Evolutionary conservation across 2,329 filamentous ascomycete genomes (phyloP).

Genomic region (Colletotrichum sp.): DNA sequence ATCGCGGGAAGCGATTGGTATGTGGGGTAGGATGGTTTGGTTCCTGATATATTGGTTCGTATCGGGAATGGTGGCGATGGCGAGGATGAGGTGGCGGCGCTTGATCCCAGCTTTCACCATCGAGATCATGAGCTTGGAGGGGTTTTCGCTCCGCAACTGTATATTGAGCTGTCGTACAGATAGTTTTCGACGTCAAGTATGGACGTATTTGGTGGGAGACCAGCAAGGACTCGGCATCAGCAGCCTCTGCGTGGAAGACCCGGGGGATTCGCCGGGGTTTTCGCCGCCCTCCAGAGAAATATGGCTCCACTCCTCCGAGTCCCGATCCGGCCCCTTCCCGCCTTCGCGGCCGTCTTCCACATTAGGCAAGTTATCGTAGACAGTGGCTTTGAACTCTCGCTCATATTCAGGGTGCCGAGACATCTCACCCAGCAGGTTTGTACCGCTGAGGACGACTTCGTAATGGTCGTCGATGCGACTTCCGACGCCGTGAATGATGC

Average conservation of each 20-base stretch:
- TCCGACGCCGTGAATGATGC: not conserved
- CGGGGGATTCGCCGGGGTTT: not conserved
- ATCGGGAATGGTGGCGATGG: not conserved
- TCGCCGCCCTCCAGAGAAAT: not conserved
- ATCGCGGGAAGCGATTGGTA: not conserved
- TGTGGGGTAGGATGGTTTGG: not conserved
- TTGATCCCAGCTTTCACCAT: not conserved
- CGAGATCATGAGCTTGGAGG: not conserved
- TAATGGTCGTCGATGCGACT: not conserved
- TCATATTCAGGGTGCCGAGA: not conserved
- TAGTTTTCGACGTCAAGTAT: fast-evolving
- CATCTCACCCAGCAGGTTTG: no score
- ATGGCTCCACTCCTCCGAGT: not conserved
- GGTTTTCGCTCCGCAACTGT: not conserved
- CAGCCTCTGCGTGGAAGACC: not conserved
- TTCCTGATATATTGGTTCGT: not conserved
- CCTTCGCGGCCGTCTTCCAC: not conserved
- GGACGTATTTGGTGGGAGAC: fast-evolving
- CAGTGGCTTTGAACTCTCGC: not conserved
- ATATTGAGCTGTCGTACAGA: not conserved
- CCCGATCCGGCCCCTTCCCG: not conserved
- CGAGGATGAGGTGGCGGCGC: not conserved
- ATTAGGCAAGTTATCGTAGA: not conserved
- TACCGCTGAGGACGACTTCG: not conserved
- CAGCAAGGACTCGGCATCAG: not conserved